phyloP scores from a whole-genome alignment of 768 basidiomycete species.

The Calocybe gangraenosa region DNA sequence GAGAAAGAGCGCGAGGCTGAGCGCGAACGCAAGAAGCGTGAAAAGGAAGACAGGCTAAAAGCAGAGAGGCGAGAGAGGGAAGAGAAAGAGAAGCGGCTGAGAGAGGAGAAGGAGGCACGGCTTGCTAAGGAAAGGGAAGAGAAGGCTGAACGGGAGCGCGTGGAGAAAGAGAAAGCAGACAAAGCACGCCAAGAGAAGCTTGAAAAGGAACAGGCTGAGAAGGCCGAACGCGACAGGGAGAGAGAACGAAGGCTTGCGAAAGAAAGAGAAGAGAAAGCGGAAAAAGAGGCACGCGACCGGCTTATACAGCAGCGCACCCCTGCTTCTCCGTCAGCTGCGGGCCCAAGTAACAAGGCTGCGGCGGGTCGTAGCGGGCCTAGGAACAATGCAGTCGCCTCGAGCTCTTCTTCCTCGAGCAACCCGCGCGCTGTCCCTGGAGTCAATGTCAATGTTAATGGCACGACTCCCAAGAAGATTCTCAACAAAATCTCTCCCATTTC shows the following conservation, averaged over 20 bases:
- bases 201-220: conserved; percentile 38
- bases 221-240: conserved; percentile 29
- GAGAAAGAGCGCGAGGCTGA: conserved; percentile 80
- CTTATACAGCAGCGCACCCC: conserved; percentile 45
- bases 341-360: conserved; percentile 25
- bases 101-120: conserved; percentile 64
- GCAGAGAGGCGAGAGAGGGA: conserved; percentile 75
- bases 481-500: conserved; percentile 39
- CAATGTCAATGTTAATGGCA: conserved; percentile 39
- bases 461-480: conserved; percentile 57
- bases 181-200: conserved; percentile 27
- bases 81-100: conserved; percentile 56
- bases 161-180: conserved; percentile 37
- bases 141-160: conserved; percentile 41
- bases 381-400: conserved; percentile 37
- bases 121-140: conserved; percentile 63
- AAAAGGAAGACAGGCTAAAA: conserved; percentile 67
- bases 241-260: conserved; percentile 26
- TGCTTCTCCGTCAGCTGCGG: conserved; percentile 23
- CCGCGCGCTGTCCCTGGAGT: conserved; percentile 24
- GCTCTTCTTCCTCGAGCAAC: conserved; percentile 32
- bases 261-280: conserved; percentile 26
- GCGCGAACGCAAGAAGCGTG: conserved; percentile 67
- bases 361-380: conserved; percentile 48
- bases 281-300: conserved; percentile 26